Evolutionary conservation across 306 rosid species (phyloP).

Genomic region (Lathyrus sativus): DNA sequence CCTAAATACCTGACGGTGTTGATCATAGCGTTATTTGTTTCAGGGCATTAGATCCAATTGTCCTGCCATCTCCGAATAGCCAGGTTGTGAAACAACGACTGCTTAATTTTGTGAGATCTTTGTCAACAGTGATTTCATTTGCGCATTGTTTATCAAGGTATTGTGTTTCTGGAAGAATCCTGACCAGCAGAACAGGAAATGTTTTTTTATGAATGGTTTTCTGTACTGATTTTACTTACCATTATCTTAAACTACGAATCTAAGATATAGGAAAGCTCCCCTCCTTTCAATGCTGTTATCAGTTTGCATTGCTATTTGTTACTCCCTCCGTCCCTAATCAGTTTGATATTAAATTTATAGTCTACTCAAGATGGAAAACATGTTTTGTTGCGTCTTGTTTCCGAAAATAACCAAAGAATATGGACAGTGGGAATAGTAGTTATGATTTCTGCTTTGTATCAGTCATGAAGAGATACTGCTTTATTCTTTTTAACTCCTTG

Average conservation of each 20-base stretch:
- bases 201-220: slow-evolving; percentile 7
- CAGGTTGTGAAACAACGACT: slow-evolving; percentile 88
- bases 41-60: slow-evolving; percentile 90
- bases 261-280: slow-evolving; percentile 24
- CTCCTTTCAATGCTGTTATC: slow-evolving; percentile 8
- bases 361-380: not conserved
- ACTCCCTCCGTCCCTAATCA: not conserved
- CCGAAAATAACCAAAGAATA: not conserved
- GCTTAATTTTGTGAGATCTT: slow-evolving; percentile 70
- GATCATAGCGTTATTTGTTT: slow-evolving; percentile 39
- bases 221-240: slow-evolving; percentile 11
- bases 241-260: not conserved
- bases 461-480: not conserved
- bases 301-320: slow-evolving; percentile 27
- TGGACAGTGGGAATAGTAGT: not conserved
- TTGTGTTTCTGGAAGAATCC: slow-evolving; percentile 22
- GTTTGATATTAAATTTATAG: too few relatives aligned
- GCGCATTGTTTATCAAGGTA: slow-evolving; percentile 91
- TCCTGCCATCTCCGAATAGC: slow-evolving; percentile 74
- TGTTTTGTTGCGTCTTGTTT: not conserved
- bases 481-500: not conserved
- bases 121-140: slow-evolving; percentile 90
- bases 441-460: slow-evolving; percentile 13
- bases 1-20: slow-evolving; percentile 35
- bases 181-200: slow-evolving; percentile 19